Percentiles rank a stretch among this genome's conserved stretches.
These are phyloP conservation scores for Eremomyces bilateralis DNA, from an alignment of 495 filamentous ascomycete genomes.

Conservation along the genomic window DNA sequence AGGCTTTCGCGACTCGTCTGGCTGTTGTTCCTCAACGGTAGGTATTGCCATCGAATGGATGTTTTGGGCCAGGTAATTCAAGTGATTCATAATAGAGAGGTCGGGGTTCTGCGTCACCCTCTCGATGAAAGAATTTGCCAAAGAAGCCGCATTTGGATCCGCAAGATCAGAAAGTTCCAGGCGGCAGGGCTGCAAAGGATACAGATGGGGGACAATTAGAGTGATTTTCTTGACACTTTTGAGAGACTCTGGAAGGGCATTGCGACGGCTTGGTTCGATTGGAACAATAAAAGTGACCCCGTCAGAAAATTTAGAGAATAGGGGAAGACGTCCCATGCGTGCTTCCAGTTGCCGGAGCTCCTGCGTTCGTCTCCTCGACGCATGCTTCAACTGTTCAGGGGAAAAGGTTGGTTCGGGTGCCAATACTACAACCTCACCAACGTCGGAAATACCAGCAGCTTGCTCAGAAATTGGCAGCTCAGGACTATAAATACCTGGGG, in stretches of 20 bases:
- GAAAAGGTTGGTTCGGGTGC: slow-evolving; percentile 24
- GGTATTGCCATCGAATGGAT: slow-evolving; percentile 39
- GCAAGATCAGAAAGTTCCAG: slow-evolving; percentile 44
- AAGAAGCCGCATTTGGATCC: slow-evolving; percentile 31
- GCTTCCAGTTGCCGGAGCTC: slow-evolving; percentile 61
- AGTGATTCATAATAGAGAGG: slow-evolving; percentile 44
- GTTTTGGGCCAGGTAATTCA: slow-evolving; percentile 61
- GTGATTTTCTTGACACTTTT: slow-evolving; percentile 41
- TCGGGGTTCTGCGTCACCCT: slow-evolving; percentile 34
- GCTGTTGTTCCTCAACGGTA: slow-evolving; percentile 9
- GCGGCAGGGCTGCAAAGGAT: slow-evolving; percentile 47
- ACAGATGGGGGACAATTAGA: slow-evolving; percentile 48
- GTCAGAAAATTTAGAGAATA: slow-evolving; percentile 51
- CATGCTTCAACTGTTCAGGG: slow-evolving; percentile 33
- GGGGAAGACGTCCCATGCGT: slow-evolving; percentile 43
- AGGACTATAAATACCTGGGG: not conserved
- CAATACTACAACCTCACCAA: not conserved
- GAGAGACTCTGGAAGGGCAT: slow-evolving; percentile 38
- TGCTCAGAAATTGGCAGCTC: not conserved
- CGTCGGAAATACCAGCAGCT: not conserved
- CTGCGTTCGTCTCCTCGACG: slow-evolving; percentile 37
- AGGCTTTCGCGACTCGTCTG: too few species aligned
- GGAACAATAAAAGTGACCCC: slow-evolving; percentile 51
- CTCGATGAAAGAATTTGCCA: slow-evolving; percentile 43
- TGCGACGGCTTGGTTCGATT: slow-evolving; percentile 40